Conservation (phyloP, 208 protist species). For the Trypanosoma theileri region DNA sequence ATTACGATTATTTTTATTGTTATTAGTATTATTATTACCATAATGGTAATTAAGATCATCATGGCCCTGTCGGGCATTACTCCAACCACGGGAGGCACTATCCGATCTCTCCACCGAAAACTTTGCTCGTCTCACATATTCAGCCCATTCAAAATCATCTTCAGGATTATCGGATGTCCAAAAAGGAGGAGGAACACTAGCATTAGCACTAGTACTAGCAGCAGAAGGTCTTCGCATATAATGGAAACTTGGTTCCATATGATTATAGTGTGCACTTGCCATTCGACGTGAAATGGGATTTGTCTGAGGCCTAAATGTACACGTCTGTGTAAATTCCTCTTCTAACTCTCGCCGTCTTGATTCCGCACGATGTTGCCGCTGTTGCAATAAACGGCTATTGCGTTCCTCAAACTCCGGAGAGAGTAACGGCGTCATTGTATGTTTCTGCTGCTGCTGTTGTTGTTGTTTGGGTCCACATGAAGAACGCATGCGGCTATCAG, state of each 20-base stretch:
- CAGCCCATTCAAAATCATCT: constrained; percentile 10
- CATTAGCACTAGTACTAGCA: neutral
- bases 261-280: constrained; percentile 9
- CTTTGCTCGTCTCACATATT: constrained; percentile 1
- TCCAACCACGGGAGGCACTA: neutral
- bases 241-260: neutral
- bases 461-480: neutral
- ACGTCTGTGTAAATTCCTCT: constrained; percentile 34
- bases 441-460: neutral
- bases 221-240: neutral
- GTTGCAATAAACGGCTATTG: constrained; percentile 29
- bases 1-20: neutral
- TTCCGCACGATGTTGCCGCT: constrained; percentile 26
- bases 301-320: constrained; percentile 46
- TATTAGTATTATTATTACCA: neutral
- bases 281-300: constrained; percentile 26
- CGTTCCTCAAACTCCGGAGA: constrained; percentile 41
- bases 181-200: neutral
- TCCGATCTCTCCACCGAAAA: neutral
- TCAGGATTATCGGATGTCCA: neutral
- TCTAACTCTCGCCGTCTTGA: constrained; percentile 28
- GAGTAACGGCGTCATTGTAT: neutral
- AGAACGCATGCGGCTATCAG: neutral
- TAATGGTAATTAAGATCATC: neutral
- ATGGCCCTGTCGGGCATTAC: too few species aligned